Evolutionary conservation across 108 stramenopile genomes (phyloP), one percentile per base, ranked within the genome.

Genomic region (Chaetoceros tenuissimus): DNA sequence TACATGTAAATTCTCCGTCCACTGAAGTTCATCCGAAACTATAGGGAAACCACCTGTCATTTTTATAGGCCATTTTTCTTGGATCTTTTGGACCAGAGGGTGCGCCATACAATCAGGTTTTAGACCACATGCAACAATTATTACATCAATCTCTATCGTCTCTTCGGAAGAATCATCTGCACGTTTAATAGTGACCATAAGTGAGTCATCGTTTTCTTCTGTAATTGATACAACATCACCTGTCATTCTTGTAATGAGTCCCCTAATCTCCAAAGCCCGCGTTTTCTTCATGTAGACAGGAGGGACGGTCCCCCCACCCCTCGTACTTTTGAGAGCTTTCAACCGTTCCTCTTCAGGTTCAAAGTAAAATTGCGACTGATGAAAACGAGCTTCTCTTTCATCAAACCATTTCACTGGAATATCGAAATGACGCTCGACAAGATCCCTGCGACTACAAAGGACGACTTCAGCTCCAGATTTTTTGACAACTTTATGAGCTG

Each of bases 301-400:
- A 29, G 85, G 85, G 1, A 87, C 78, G 51, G 75, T 81, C 2
- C 85, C 85, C 20, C 85, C 85, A 44, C 73, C 71, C 26, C 85
- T 48, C 20, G 57, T 57, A 18, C 58, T 57, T 58, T 62, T 63
- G 28, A 81, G 31, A 27, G 28, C 22, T 10, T 18, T 44, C 23
- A 68, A 23, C 48, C 81, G 68, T 29, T 68, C 56, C 3, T 48
- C 53, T 7, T 64, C 48, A 2, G 71, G 49, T 31, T 63, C 55
- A 46, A 81, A 78, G 49, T 83, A 81, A 60, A 87, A 87, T n/a
- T 81, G 78, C 24, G 57, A 57, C 20, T 79, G 60, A 20, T 64
- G 68, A 44, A 59, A 63, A 49, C 47, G 74, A 2, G 77, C 45
- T 2, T 24, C 44, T 22, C 85, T 62, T n/a, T 22, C n/a, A 59